A percentile compares a stretch with the other conserved stretches of the same genome.
phyloP scores from a whole-genome alignment of 2,329 filamentous ascomycete species.

The Cytospora paraplurivora region DNA sequence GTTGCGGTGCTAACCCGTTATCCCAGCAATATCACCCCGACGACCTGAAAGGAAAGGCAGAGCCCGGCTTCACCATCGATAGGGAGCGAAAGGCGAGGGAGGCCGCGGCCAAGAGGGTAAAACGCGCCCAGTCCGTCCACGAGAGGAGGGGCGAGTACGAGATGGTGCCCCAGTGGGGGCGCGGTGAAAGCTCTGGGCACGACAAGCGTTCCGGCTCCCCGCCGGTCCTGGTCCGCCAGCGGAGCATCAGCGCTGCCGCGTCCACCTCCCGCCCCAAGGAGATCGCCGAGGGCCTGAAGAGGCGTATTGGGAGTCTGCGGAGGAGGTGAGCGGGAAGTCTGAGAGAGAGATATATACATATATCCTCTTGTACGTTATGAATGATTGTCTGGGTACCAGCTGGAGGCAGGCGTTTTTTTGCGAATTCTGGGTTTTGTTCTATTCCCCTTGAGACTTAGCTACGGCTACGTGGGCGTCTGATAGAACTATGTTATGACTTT shows the following conservation, averaged over 20 bases:
- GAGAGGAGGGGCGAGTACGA: slow-evolving; percentile 48
- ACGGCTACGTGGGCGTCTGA: neutral
- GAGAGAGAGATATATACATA: neutral
- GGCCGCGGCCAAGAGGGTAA: slow-evolving; percentile 29
- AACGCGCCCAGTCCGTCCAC: slow-evolving; percentile 32
- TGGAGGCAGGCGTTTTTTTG: neutral
- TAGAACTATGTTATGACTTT: neutral
- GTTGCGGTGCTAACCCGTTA: neutral
- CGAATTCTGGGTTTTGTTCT: neutral
- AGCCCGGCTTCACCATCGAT: slow-evolving; percentile 73
- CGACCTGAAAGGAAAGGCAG: slow-evolving; percentile 81
- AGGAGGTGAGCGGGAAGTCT: slow-evolving; percentile 41
- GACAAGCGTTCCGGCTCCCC: slow-evolving; percentile 32
- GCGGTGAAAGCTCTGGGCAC: slow-evolving; percentile 27
- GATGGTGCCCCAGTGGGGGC: slow-evolving; percentile 45
- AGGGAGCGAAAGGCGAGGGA: slow-evolving; percentile 65
- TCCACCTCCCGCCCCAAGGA: slow-evolving; percentile 42
- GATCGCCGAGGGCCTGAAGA: slow-evolving; percentile 54
- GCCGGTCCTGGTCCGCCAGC: slow-evolving; percentile 36
- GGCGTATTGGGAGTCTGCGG: slow-evolving; percentile 55
- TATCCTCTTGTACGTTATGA: neutral
- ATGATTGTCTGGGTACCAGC: neutral
- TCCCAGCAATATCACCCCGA: slow-evolving; percentile 67
- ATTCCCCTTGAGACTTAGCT: neutral
- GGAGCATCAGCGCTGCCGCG: slow-evolving; percentile 46